Evolutionary conservation across 192 early-diverging fungal genomes (phyloP).

Genomic region (Coemansia sp.): DNA sequence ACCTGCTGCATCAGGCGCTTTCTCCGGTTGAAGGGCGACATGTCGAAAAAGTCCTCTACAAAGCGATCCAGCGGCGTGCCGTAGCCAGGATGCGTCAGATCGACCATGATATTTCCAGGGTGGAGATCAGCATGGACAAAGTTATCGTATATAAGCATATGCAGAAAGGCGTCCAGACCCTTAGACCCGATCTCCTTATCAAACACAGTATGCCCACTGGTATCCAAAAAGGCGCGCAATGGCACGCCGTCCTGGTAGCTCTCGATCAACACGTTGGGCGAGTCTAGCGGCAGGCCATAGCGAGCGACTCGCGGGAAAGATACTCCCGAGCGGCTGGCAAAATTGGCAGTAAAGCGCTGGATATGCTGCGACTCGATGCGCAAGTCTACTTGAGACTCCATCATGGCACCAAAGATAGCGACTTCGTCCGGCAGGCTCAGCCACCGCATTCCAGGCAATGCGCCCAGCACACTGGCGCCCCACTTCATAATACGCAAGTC

Average conservation of each 20-base stretch:
- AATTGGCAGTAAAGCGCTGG: constrained; percentile 63
- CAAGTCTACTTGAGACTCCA: constrained; percentile 89
- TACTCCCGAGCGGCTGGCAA: constrained; percentile 58
- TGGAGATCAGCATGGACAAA: constrained; percentile 95
- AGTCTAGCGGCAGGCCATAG: constrained; percentile 52
- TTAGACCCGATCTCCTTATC: constrained; percentile 79
- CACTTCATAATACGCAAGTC: constrained; percentile 85
- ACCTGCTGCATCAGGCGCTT: constrained; percentile 9
- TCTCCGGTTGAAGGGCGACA: constrained; percentile 43
- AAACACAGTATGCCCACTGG: constrained; percentile 64
- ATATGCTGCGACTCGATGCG: constrained; percentile 79
- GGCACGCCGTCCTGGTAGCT: constrained; percentile 81
- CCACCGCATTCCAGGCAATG: constrained; percentile 83
- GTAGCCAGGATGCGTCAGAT: constrained; percentile 69
- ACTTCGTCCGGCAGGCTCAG: constrained; percentile 91
- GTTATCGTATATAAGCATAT: constrained; percentile 95
- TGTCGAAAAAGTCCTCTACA: constrained; percentile 56
- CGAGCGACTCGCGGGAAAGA: constrained; percentile 64
- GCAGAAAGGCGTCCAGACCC: constrained; percentile 81
- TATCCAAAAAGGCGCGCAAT: constrained; percentile 72
- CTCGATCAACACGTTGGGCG: constrained; percentile 78
- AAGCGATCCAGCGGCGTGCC: constrained; percentile 60
- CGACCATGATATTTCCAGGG: constrained; percentile 91
- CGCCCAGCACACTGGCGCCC: constrained; percentile 66
- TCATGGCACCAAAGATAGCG: constrained; percentile 86